These are phyloP conservation scores for Exophiala oligosperma DNA, from an alignment of 2,329 filamentous ascomycete genomes.

Conservation along the genomic window DNA sequence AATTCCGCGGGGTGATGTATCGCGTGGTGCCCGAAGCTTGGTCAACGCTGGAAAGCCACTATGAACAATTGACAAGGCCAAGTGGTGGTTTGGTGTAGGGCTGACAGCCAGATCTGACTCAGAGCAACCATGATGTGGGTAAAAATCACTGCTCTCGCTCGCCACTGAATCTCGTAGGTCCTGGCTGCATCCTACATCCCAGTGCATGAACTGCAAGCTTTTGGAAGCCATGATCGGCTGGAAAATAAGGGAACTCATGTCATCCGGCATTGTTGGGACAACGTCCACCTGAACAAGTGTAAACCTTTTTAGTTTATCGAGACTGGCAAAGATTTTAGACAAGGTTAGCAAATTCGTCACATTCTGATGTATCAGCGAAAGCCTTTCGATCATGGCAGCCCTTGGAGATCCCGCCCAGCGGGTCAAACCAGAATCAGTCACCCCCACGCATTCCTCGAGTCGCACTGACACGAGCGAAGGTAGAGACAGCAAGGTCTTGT, in stretches of 20 bases:
- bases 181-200: constrained; percentile 59
- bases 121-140: background rate
- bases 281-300: constrained; percentile 52
- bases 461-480: constrained; percentile 56
- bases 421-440: constrained; percentile 57
- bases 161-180: background rate
- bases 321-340: constrained; percentile 51
- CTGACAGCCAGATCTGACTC: background rate
- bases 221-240: constrained; percentile 51
- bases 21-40: constrained; percentile 44
- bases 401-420: constrained; percentile 51
- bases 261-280: constrained; percentile 47
- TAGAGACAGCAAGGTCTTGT: constrained; percentile 52
- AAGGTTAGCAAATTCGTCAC: constrained; percentile 53
- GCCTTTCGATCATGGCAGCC: constrained; percentile 45
- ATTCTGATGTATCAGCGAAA: constrained; percentile 56
- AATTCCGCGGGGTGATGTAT: constrained; percentile 44
- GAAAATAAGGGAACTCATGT: constrained; percentile 33
- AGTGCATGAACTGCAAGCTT: constrained; percentile 55
- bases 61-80: constrained; percentile 36
- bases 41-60: constrained; percentile 43
- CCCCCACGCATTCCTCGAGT: constrained; percentile 55
- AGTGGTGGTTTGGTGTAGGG: constrained; percentile 20
- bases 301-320: constrained; percentile 50
- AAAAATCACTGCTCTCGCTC: background rate